Evolutionary conservation across 345 rosid species (phyloP), one percentile per base, ranked within the genome.

Genomic region (Pelargonium nanum): DNA sequence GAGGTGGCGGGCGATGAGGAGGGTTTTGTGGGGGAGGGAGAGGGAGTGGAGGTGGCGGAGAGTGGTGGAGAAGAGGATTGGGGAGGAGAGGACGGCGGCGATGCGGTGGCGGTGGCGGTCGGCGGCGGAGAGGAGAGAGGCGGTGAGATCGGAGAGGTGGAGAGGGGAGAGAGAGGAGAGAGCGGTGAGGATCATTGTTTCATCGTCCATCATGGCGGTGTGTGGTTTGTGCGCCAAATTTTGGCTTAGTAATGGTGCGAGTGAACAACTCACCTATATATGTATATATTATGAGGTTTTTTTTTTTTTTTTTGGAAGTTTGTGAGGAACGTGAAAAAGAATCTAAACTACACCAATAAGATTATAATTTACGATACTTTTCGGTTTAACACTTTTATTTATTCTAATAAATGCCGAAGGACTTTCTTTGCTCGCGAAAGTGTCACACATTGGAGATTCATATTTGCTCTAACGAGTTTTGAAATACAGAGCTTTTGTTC

Each of bases 1-100:
- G 81, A 87, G 96, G 74, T 84, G 90, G 65, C 78, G 80, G 64
- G 97, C 88, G 57, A 94, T 78, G 80, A 94, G 92, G 13, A 75
- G 74, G 61, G 89, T 69, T 68, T 93, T 93, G 24, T 73, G 59
- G 19, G 77, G 57, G 60, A 87, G 82, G 30, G 97, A 78, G 51
- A 93, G 86, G 24, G 91, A 79, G 62, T 77, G 88, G 54, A 93
- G 95, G 80, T 73, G 88, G 75, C 72, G 84, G 70, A 93, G 87
- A 56, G 86, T 56, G 82, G 88, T 82, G 63, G 83, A 82, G 84
- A 90, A 90, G 74, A 81, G 79, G 21, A 83, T 55, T 55, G 90
- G 86, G 60, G 90, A 81, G 56, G 95, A 85, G 65, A 90, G 90
- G 64, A 89, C 74, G 69, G 77, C 22, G 62, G 86, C 63, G 69